Conservation (phyloP, 352 stramenopile species). For the Saprolegnia diclina region DNA sequence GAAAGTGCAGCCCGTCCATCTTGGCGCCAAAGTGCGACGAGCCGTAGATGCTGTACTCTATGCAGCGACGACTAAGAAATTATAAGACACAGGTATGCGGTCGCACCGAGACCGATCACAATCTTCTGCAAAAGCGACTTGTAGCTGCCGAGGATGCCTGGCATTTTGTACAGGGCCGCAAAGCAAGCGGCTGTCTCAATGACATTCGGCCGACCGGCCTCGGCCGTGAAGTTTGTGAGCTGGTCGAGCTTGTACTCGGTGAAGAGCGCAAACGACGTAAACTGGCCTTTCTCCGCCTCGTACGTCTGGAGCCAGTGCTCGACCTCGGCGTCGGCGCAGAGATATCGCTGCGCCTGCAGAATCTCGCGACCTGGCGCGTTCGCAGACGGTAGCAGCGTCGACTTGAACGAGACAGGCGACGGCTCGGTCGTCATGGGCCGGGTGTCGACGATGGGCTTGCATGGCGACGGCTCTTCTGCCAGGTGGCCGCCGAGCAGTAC, state of each 20-base stretch:
- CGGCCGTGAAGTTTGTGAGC: conserved; percentile 46
- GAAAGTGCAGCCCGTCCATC: not conserved
- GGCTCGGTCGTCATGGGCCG: conserved; percentile 16
- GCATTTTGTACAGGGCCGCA: conserved; percentile 71
- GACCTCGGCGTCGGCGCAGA: conserved; percentile 31
- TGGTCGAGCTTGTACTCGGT: conserved; percentile 74
- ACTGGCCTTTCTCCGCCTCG: conserved; percentile 54
- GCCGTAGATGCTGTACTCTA: conserved; percentile 25
- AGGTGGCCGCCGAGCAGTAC: conserved; percentile 21
- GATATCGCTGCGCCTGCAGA: conserved; percentile 10
- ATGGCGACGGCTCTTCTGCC: not conserved
- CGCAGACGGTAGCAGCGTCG: conserved; percentile 1
- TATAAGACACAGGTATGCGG: not conserved
- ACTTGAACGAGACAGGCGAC: conserved; percentile 22
- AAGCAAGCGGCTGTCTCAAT: conserved; percentile 70
- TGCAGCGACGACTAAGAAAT: not conserved
- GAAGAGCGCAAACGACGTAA: conserved; percentile 71
- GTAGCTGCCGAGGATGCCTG: conserved; percentile 70
- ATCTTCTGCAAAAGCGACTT: conserved; percentile 61
- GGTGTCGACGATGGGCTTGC: not conserved
- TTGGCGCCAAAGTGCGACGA: conserved; percentile 4
- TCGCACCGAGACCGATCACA: conserved; percentile 41
- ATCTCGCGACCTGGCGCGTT: conserved; percentile 11
- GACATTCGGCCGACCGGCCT: conserved; percentile 52
- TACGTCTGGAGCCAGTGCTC: conserved; percentile 64